Evolutionary conservation across 1,284 basidiomycete genomes (phyloP).

Genomic region (Ustilago curta): DNA sequence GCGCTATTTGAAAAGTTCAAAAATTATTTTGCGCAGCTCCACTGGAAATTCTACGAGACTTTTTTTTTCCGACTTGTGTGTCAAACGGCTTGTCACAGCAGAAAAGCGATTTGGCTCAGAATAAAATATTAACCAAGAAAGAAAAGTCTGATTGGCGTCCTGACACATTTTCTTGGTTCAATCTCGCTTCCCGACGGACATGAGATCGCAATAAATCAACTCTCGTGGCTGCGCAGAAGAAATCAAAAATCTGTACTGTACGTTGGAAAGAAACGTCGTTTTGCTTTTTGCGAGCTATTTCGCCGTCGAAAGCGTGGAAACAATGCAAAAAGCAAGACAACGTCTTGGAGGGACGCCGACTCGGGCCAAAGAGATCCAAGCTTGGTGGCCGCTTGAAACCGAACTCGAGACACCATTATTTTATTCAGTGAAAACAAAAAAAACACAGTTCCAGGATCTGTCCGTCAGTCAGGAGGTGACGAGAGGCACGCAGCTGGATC

Average conservation of each 20-base stretch:
- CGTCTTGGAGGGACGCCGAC: too few relatives aligned
- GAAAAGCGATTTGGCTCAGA: not conserved
- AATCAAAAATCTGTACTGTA: too few relatives aligned
- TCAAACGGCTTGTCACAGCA: too few relatives aligned
- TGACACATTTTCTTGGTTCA: not conserved
- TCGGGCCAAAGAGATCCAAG: too few relatives aligned
- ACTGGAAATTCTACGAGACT: too few relatives aligned
- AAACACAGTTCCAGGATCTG: not conserved
- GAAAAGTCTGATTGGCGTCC: not conserved
- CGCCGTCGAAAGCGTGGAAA: too few relatives aligned
- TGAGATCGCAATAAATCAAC: not conserved
- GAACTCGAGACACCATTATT: not conserved
- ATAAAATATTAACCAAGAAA: not conserved
- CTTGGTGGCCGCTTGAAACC: too few relatives aligned
- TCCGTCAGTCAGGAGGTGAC: conserved; percentile 1
- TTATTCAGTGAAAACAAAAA: not conserved
- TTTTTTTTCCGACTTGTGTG: not conserved
- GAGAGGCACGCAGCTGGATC: not conserved
- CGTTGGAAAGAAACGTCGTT: too few relatives aligned
- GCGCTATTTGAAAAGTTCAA: conserved; percentile 1
- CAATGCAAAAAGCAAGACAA: too few relatives aligned
- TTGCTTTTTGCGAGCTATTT: too few relatives aligned
- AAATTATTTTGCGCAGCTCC: too few relatives aligned
- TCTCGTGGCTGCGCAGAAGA: not conserved
- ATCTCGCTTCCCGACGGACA: conserved; percentile 2